Base-by-base conservation (phyloP, 768 basidiomycete species). In the Serendipita indica region DNA sequence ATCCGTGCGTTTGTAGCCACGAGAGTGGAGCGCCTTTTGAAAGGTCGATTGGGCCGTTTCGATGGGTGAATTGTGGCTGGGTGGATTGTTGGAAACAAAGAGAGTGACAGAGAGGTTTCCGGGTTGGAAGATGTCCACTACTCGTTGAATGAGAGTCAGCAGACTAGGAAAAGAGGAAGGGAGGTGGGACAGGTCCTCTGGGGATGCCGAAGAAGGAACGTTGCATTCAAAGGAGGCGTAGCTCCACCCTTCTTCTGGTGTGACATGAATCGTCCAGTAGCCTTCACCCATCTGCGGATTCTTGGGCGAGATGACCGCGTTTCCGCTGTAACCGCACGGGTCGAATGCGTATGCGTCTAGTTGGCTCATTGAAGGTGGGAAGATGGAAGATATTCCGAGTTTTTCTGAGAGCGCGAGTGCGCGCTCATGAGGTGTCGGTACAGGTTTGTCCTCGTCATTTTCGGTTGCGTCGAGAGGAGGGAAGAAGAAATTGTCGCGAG, bases 211-310 rank as follows among this genome's bases (percentile, higher is more conserved):
- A 18, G 71, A 60, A 3, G 89, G 89, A n/a, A 96, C 81, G 71
- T 99, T 99, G 74, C 90, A 94, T 72, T 99, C 96, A 74, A 99
- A 98, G 66, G 87, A 90, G 63, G 96, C 96, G 70, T 96, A 99
- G 45, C 92, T 96, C 87, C 91, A 98, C 59, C 89, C 94, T 65
- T 88, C 83, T 70, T 98, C 96, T 27, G 96, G 96, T 0, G 96
- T 99, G 61, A 98, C 94, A 69, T 99, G 96, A 59, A 99, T 94
- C 4, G 91, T 97, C 69, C 89, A 97, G 71, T 99, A 99, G 35
- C 94, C 90, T 70, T 97, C 96, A 14, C 81, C 81, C 16, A 65
- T 67, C 2, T 58, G 56, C 20, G 35, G 37, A 3, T 32, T 39
- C 20, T 59, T 57, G 65, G 82, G 74, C n/a, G 69, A 67, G 13